Base-by-base conservation (phyloP, 2,329 filamentous ascomycete species). In the Cylindrodendrum hubeiense region DNA sequence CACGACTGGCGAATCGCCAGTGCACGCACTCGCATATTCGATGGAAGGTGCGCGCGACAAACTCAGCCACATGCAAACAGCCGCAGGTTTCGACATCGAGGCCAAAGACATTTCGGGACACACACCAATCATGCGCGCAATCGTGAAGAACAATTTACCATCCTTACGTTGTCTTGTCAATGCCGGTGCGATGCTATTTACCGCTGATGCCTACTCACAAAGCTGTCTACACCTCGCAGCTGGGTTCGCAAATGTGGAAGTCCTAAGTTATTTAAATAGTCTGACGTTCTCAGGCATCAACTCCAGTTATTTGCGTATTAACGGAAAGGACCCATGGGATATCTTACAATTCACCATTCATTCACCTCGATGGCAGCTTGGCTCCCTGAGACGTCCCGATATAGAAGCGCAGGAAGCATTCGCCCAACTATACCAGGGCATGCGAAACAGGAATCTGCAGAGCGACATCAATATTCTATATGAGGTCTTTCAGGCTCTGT, bases 401-500 rank as follows among this genome's bases (percentile, higher is more conserved):
- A 5, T 12, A 0, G 3, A 37, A 2, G 66, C 69, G 0, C 22
- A 49, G 3, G 3, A 8, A 1, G 41, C 54, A 1, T 72, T 69
- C 15, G 33, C 54, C 2, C n/a, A 64, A 1, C 54, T 72, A 1
- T 72, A 58, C 17, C 59, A 59, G 7, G 47, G 13, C 9, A 28
- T 66, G n/a, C 52, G 44, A 19, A 59, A 69, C n/a, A 53, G 52
- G 30, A 67, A 62, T 26, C 34, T 72, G 5, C 24, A 34, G 3
- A 33, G 22, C 1, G 61, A 72, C 13, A 60, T 67, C 12, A 10
- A 8, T 0, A 6, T 6, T 5, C 7, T 69, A 3, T 28, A 56
- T 1, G 30, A 43, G 15, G 41, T 37, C 0, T 26, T 61, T 1
- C 15, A 5, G 1, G 26, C 19, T 0, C 2, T 72, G 7, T 51